Conservation (phyloP, 2,329 filamentous ascomycete species). For the Fusarium floridanum region DNA sequence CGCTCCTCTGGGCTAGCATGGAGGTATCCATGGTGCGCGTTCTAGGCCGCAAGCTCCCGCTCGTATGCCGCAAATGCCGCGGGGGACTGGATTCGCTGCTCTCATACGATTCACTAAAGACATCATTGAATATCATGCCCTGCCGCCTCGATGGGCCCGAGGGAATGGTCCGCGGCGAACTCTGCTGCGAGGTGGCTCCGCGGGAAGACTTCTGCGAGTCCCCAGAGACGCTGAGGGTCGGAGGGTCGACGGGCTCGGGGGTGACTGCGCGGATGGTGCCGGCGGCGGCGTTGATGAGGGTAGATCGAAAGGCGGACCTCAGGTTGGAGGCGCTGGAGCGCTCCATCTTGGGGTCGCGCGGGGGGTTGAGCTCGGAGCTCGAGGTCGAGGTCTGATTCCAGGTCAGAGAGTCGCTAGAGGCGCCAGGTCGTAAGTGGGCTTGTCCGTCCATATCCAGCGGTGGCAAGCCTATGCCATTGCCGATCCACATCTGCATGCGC, state of each 20-base stretch:
- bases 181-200: constrained; percentile 48
- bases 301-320: constrained; percentile 51
- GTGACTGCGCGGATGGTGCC: constrained; percentile 74
- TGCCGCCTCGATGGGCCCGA: constrained; percentile 62
- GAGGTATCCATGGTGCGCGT: constrained; percentile 71
- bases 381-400: constrained; percentile 46
- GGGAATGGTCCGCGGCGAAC: constrained; percentile 50
- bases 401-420: constrained; percentile 51
- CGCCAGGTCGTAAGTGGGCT: constrained; percentile 52
- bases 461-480: constrained; percentile 61
- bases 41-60: constrained; percentile 61
- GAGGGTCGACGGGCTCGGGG: constrained; percentile 66
- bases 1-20: constrained; percentile 60
- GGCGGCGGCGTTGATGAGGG: constrained; percentile 41
- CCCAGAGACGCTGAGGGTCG: constrained; percentile 38
- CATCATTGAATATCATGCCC: constrained; percentile 72
- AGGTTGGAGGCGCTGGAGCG: constrained; percentile 53
- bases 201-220: constrained; percentile 44
- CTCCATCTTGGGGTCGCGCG: constrained; percentile 50
- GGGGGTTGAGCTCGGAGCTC: constrained; percentile 45
- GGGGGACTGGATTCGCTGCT: constrained; percentile 57
- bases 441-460: constrained; percentile 62
- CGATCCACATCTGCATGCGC: constrained; percentile 55
- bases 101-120: constrained; percentile 65
- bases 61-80: constrained; percentile 51